Percentiles rank a stretch among this genome's conserved stretches.
These are phyloP conservation scores for Cryphonectria carpinicola DNA, from an alignment of 2,329 filamentous ascomycete genomes.

Conservation along the genomic window DNA sequence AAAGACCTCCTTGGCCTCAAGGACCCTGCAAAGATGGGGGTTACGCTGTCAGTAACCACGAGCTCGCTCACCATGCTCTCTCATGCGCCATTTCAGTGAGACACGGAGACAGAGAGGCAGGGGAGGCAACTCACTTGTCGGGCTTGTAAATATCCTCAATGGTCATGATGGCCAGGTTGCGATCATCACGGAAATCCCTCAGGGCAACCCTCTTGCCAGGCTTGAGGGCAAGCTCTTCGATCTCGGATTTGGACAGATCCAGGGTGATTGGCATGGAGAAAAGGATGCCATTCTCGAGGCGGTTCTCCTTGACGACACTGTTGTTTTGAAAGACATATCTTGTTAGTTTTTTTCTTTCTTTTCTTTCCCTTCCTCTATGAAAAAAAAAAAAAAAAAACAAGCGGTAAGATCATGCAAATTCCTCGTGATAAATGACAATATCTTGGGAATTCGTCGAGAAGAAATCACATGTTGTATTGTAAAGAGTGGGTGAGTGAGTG, in stretches of 20 bases:
- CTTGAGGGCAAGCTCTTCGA: conserved; percentile 77
- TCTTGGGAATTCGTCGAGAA: background rate
- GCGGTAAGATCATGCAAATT: background rate
- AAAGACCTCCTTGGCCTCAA: conserved; percentile 93
- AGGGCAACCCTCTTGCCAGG: conserved; percentile 82
- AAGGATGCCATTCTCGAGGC: conserved; percentile 84
- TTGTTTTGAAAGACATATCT: conserved; percentile 20
- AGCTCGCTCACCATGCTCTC: too few relatives aligned
- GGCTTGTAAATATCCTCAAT: conserved; percentile 95
- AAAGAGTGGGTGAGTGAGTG: too few relatives aligned
- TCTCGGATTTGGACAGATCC: conserved; percentile 75
- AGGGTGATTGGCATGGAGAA: conserved; percentile 98
- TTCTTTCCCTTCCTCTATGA: too few relatives aligned
- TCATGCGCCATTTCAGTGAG: too few relatives aligned
- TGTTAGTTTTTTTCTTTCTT: conserved; percentile 13
- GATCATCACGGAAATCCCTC: conserved; percentile 94
- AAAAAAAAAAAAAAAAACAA: background rate
- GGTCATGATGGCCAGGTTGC: conserved; percentile 92
- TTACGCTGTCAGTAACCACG: conserved; percentile 32
- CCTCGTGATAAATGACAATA: background rate
- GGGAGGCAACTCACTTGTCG: conserved; percentile 72
- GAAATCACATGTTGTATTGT: too few relatives aligned
- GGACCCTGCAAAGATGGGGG: conserved; percentile 58
- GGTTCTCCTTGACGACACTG: conserved; percentile 86
- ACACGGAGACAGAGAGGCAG: background rate